These are phyloP conservation scores for Ceratocystis diversiconidia DNA, from an alignment of 2,329 filamentous ascomycete species.

Conservation along the genomic window DNA sequence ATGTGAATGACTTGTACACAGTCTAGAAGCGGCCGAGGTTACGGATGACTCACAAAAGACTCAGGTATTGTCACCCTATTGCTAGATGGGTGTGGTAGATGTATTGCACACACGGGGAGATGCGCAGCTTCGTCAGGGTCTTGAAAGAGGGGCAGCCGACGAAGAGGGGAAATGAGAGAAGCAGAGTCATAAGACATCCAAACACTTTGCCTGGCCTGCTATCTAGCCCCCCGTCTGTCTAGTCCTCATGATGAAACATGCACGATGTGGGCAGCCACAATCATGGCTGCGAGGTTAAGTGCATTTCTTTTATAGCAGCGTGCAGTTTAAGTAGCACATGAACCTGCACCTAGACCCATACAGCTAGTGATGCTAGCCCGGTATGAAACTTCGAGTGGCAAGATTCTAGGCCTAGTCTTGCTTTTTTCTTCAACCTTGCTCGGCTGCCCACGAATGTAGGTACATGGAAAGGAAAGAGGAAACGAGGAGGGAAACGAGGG, in stretches of 20 bases:
- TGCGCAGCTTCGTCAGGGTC: no score
- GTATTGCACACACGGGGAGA: no score
- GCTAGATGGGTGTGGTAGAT: no score
- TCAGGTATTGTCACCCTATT: no score
- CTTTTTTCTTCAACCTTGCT: not conserved
- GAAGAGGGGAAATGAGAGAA: no score
- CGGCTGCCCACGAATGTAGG: not conserved
- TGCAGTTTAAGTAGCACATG: not conserved
- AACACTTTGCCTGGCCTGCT: no score
- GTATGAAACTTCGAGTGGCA: not conserved
- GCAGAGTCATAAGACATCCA: no score
- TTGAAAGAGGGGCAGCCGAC: no score
- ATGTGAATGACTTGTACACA: not conserved
- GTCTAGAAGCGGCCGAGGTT: not conserved
- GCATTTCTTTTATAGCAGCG: not conserved
- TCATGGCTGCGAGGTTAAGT: not conserved
- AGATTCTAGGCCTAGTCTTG: not conserved
- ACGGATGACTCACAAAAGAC: not conserved
- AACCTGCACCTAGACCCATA: not conserved
- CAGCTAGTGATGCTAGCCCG: not conserved
- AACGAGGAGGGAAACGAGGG: not conserved
- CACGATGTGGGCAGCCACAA: not conserved
- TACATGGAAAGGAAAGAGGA: not conserved
- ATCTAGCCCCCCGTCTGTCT: no score
- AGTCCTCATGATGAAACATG: not conserved